Percentiles rank a stretch among this genome's conserved stretches.
These are phyloP conservation scores for Tilletia indica DNA, from an alignment of 1,284 basidiomycete genomes.

Conservation along the genomic window DNA sequence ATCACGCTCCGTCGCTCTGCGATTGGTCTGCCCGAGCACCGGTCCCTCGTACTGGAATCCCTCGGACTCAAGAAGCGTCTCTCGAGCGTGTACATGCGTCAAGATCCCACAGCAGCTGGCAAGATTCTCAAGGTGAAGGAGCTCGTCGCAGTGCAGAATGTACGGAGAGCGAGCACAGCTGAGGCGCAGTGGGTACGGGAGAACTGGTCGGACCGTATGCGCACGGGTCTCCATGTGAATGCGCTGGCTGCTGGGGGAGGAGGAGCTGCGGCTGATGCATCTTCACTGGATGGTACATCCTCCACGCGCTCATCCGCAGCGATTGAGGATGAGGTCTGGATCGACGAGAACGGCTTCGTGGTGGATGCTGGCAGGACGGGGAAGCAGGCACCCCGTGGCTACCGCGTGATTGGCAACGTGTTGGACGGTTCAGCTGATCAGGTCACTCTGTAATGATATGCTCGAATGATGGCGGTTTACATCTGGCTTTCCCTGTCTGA, in stretches of 20 bases:
- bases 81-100: slow-evolving; percentile 76
- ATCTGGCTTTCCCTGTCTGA: no score
- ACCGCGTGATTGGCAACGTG: slow-evolving; percentile 51
- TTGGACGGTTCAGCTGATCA: slow-evolving; percentile 1
- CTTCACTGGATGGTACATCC: neutral
- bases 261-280: neutral
- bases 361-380: slow-evolving; percentile 43
- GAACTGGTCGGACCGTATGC: neutral
- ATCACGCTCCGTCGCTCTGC: slow-evolving; percentile 78
- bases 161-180: slow-evolving; percentile 50
- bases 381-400: slow-evolving; percentile 52
- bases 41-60: slow-evolving; percentile 70
- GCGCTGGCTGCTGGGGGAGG: neutral
- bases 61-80: slow-evolving; percentile 75
- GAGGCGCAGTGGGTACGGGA: neutral
- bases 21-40: slow-evolving; percentile 71
- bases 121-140: slow-evolving; percentile 81
- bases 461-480: no score
- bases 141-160: slow-evolving; percentile 79
- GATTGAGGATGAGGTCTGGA: slow-evolving; percentile 39
- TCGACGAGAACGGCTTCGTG: slow-evolving; percentile 49
- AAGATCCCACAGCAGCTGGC: slow-evolving; percentile 72
- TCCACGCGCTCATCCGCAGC: neutral
- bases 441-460: neutral
- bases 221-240: neutral